phyloP scores from a whole-genome alignment of 345 rosid species.

The Carallia brachiata region DNA sequence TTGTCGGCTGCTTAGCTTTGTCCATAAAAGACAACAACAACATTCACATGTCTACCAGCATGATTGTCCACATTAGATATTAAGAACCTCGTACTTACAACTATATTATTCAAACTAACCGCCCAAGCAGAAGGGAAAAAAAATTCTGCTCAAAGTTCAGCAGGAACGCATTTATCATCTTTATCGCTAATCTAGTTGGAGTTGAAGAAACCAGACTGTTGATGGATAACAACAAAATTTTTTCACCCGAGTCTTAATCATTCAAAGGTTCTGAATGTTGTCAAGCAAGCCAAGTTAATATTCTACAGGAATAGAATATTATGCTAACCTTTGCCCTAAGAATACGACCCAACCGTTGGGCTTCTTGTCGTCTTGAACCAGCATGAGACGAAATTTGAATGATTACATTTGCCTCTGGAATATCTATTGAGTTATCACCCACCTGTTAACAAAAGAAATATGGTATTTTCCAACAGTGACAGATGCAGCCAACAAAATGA shows the following conservation, averaged over 20 bases:
- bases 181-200: too few relatives aligned
- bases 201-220: not conserved
- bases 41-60: not conserved
- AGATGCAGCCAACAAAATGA: too few relatives aligned
- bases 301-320: not conserved
- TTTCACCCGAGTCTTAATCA: too few relatives aligned
- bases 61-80: not conserved
- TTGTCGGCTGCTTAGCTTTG: not conserved
- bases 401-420: constrained; percentile 96
- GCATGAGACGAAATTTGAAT: constrained; percentile 98
- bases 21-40: not conserved
- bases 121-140: not conserved
- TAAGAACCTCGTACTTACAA: not conserved
- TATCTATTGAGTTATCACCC: constrained; percentile 98
- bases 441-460: constrained; percentile 45
- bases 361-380: constrained; percentile 99
- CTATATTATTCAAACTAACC: not conserved
- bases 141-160: not conserved
- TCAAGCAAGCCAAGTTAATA: not conserved
- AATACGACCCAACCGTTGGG: constrained; percentile 96
- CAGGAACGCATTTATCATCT: not conserved
- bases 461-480: not conserved
- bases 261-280: not conserved
- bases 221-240: not conserved
- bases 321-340: constrained; percentile 89